phyloP scores from a whole-genome alignment of 2,329 filamentous ascomycete genomes.

The Penicillium sp. region DNA sequence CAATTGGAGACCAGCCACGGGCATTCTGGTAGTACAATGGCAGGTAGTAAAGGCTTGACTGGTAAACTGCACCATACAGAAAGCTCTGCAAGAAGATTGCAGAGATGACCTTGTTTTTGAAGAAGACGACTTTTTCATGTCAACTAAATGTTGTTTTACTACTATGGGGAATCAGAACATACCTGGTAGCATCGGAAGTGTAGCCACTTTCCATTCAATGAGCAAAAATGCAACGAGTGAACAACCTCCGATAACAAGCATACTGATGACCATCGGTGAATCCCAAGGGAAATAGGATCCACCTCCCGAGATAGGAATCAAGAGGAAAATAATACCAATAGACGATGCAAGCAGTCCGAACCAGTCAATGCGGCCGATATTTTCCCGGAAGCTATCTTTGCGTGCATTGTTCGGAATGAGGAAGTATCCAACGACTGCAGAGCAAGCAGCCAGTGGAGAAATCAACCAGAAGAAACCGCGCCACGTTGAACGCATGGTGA shows the following conservation, averaged over 20 bases:
- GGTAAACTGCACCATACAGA: conserved; percentile 61
- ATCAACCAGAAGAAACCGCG: conserved; percentile 53
- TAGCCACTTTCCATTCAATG: conserved; percentile 57
- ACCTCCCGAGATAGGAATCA: conserved; percentile 64
- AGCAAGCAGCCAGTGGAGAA: conserved; percentile 51
- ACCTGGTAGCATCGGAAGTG: conserved; percentile 59
- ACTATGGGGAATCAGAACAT: conserved; percentile 10
- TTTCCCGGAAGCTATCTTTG: conserved; percentile 49
- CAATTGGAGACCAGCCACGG: conserved; percentile 45
- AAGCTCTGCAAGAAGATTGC: conserved; percentile 60
- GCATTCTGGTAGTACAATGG: conserved; percentile 64
- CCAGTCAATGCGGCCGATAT: conserved; percentile 59
- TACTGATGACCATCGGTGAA: conserved; percentile 59
- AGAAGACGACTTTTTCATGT: conserved; percentile 45
- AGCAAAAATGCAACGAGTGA: conserved; percentile 53
- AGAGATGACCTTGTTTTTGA: conserved; percentile 54
- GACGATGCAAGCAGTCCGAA: conserved; percentile 57
- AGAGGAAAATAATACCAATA: conserved; percentile 57
- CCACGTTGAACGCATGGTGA: conserved; percentile 47
- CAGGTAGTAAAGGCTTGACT: conserved; percentile 60
- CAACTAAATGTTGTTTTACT: conserved; percentile 1
- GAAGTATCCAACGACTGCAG: conserved; percentile 50
- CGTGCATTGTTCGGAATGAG: conserved; percentile 55
- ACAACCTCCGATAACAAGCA: conserved; percentile 54
- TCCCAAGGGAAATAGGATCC: conserved; percentile 58